phyloP scores from a whole-genome alignment of 129 eudicot genomes.

The Pulicaria dysenterica region DNA sequence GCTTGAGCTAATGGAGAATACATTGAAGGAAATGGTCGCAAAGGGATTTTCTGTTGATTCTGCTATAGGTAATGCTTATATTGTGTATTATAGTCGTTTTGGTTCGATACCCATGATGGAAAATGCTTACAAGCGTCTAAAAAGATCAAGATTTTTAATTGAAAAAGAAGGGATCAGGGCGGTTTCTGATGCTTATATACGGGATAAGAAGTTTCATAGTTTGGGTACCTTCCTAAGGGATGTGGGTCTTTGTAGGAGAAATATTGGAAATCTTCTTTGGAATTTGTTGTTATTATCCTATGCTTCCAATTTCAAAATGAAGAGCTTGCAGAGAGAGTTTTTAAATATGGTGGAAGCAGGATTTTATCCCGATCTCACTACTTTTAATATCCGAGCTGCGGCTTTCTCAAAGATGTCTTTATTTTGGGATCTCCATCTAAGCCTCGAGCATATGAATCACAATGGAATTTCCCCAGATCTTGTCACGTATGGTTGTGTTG shows the following conservation, averaged over 20 bases:
- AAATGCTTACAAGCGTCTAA: constrained; percentile 68
- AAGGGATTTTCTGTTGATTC: constrained; percentile 67
- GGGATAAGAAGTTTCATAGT: constrained; percentile 60
- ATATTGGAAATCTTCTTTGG: constrained; percentile 88
- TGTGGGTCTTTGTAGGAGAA: constrained; percentile 86
- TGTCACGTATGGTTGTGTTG: constrained; percentile 87
- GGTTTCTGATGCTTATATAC: constrained; percentile 63
- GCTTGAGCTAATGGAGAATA: constrained; percentile 69
- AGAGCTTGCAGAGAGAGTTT: constrained; percentile 89
- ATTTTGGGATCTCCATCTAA: constrained; percentile 90
- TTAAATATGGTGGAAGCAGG: constrained; percentile 83
- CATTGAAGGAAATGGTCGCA: constrained; percentile 63
- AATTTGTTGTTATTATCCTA: constrained; percentile 71
- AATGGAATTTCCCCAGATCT: constrained; percentile 69
- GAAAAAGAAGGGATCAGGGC: constrained; percentile 82
- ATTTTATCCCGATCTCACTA: constrained; percentile 73
- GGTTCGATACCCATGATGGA: constrained; percentile 76
- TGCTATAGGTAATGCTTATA: constrained; percentile 67
- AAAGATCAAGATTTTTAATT: constrained; percentile 69
- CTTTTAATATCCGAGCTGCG: constrained; percentile 74
- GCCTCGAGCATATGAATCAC: constrained; percentile 85
- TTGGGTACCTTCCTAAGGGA: constrained; percentile 72
- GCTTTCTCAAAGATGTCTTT: constrained; percentile 92
- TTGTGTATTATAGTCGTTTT: constrained; percentile 63
- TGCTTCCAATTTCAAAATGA: constrained; percentile 91